Percentiles rank a stretch among this genome's conserved stretches.
These are phyloP conservation scores for Canavalia gladiata DNA, from an alignment of 306 rosid species.

Conservation along the genomic window DNA sequence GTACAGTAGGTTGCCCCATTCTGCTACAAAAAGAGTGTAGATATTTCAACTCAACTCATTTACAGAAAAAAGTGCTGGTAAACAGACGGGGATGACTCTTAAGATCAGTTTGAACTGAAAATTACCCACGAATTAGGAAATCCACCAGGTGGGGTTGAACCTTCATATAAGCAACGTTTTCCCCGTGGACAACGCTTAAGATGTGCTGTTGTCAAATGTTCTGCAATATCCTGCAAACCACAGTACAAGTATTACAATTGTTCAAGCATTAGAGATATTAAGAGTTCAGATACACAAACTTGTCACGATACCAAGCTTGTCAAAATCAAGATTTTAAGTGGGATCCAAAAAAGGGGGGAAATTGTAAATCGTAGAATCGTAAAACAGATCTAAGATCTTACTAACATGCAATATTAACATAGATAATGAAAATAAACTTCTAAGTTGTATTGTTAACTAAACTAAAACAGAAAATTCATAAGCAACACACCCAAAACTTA, in stretches of 20 bases:
- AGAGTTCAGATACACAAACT: constrained; percentile 14
- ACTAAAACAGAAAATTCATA: too few species aligned
- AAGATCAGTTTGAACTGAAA: constrained; percentile 34
- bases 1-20: constrained; percentile 90
- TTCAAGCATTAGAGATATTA: constrained; percentile 18
- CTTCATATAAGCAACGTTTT: constrained; percentile 95
- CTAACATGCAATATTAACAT: too few species aligned
- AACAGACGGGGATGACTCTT: neutral
- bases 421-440: too few species aligned
- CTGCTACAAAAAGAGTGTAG: constrained; percentile 56
- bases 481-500: too few species aligned
- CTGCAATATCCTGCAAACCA: constrained; percentile 84
- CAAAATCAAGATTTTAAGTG: too few species aligned
- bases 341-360: too few species aligned
- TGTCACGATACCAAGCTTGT: neutral
- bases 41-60: constrained; percentile 34
- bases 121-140: constrained; percentile 98
- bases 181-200: constrained; percentile 95
- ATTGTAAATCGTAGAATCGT: too few species aligned
- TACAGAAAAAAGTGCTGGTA: neutral
- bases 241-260: neutral
- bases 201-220: constrained; percentile 87
- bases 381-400: too few species aligned
- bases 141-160: constrained; percentile 95
- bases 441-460: too few species aligned